phyloP scores from a whole-genome alignment of 495 filamentous ascomycete species.

The Hypoxylon trugodes region DNA sequence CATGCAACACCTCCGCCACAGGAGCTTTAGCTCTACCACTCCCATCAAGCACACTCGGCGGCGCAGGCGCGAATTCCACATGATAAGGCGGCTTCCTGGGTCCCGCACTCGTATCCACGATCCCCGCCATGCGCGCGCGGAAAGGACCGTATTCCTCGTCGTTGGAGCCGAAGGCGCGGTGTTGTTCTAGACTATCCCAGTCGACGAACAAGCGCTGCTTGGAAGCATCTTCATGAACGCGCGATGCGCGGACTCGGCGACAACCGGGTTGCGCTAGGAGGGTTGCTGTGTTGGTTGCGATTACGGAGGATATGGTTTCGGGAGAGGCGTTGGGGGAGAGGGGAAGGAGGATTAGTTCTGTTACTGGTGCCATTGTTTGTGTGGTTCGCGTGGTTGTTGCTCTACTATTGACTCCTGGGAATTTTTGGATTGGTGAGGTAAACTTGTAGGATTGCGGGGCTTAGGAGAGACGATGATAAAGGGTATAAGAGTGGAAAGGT shows the following conservation, averaged over 20 bases:
- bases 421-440: too few species aligned
- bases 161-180: slow-evolving; percentile 30
- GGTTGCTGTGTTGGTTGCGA: slow-evolving; percentile 10
- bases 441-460: too few species aligned
- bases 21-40: background rate
- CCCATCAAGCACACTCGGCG: background rate
- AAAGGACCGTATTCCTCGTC: slow-evolving; percentile 18
- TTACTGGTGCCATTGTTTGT: slow-evolving; percentile 36
- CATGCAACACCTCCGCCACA: slow-evolving; percentile 23
- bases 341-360: slow-evolving; percentile 25
- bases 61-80: slow-evolving; percentile 17
- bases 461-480: too few species aligned
- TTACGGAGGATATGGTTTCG: background rate
- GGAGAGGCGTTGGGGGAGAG: slow-evolving; percentile 10
- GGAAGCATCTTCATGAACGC: slow-evolving; percentile 4
- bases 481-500: too few species aligned
- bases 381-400: background rate
- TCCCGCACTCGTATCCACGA: background rate
- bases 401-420: background rate
- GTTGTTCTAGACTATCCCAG: slow-evolving; percentile 22
- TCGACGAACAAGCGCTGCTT: slow-evolving; percentile 31
- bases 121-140: background rate
- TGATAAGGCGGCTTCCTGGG: slow-evolving; percentile 21
- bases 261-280: slow-evolving; percentile 27
- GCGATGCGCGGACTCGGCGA: slow-evolving; percentile 25